Conservation (phyloP, 495 filamentous ascomycete species). For the Neurospora africana region DNA sequence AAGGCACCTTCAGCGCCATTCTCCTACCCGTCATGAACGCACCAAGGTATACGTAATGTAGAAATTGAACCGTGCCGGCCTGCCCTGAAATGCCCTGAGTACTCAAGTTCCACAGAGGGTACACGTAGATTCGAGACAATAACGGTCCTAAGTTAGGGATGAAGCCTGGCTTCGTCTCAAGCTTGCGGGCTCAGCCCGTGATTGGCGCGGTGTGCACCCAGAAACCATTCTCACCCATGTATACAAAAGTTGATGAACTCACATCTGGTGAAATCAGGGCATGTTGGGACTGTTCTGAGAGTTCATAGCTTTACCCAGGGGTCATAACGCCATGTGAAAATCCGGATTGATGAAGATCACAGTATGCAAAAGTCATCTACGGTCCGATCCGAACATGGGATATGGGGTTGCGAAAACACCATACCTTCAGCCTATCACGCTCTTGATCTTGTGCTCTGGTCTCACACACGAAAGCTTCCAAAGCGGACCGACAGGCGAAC, state of each 20-base stretch:
- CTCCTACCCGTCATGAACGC: too few species aligned
- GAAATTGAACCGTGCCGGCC: too few species aligned
- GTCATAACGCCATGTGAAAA: not conserved
- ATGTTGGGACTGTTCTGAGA: not conserved
- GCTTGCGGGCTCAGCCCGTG: not conserved
- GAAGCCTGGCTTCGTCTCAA: too few species aligned
- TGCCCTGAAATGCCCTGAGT: too few species aligned
- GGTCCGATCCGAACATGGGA: not conserved
- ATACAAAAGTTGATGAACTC: not conserved
- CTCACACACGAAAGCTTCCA: not conserved
- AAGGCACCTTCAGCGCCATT: too few species aligned
- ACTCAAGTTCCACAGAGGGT: too few species aligned
- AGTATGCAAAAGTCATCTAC: not conserved
- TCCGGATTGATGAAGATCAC: not conserved
- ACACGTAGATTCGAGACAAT: too few species aligned
- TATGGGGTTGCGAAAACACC: not conserved
- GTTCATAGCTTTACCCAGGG: not conserved
- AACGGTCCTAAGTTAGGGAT: too few species aligned
- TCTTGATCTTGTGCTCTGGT: not conserved
- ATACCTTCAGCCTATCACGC: not conserved
- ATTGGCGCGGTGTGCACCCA: not conserved
- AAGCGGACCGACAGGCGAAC: not conserved
- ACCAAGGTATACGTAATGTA: too few species aligned
- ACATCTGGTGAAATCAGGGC: not conserved
- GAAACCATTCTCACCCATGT: not conserved